Percentiles rank a stretch among this genome's conserved stretches.
Evolutionary conservation across 768 basidiomycete genomes (phyloP).

Genomic region (Bullera alba): DNA sequence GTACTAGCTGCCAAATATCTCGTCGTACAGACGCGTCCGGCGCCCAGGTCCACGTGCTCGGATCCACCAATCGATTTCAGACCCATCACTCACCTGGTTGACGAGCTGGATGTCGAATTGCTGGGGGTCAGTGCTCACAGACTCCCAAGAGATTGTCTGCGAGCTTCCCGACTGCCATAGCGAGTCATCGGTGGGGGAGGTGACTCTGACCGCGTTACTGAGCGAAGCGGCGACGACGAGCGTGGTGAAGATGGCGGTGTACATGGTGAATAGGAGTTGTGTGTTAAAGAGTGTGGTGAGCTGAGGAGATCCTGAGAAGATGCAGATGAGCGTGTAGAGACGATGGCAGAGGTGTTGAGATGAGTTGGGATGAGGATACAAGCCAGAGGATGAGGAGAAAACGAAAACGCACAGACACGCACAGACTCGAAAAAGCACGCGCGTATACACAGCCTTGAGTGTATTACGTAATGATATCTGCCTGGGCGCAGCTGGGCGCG

Average conservation of each 20-base stretch:
- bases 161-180: conserved; percentile 60
- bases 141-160: conserved; percentile 56
- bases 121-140: conserved; percentile 59
- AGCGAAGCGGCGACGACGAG: neutral
- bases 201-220: conserved; percentile 54
- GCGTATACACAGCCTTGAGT: no score
- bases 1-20: no score
- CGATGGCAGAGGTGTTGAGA: no score
- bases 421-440: no score
- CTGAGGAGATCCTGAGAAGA: no score
- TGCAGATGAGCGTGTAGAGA: no score
- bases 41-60: neutral
- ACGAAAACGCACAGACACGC: no score
- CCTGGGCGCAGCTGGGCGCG: no score
- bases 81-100: conserved; percentile 53
- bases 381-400: no score
- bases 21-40: no score
- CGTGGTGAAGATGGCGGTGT: neutral
- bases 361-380: no score
- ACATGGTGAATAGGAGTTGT: neutral
- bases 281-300: conserved; percentile 8
- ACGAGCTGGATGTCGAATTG: conserved; percentile 66
- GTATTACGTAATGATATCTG: no score
- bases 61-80: neutral
- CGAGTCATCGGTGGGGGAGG: conserved; percentile 49